Evolutionary conservation across 2,329 filamentous ascomycete species (phyloP).

Genomic region (Calonectria hawksworthii): DNA sequence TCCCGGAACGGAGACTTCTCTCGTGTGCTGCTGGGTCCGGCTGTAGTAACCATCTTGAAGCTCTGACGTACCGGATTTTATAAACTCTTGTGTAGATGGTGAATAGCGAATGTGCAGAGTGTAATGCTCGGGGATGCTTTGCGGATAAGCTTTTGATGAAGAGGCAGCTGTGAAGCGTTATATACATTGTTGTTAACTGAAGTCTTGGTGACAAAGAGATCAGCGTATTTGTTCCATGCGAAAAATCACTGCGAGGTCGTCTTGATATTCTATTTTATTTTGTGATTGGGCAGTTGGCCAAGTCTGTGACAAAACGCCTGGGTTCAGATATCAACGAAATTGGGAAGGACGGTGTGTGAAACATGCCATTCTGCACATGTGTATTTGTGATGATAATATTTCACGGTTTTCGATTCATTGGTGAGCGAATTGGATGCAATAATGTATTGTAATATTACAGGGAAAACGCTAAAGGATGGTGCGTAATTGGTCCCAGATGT

Average conservation of each 20-base stretch:
- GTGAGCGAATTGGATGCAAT: background rate
- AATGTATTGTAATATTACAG: no score
- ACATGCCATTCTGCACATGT: background rate
- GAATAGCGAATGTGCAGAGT: background rate
- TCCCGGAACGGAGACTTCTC: background rate
- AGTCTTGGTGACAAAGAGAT: background rate
- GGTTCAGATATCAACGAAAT: background rate
- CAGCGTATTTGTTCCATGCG: no score
- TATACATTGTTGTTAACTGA: background rate
- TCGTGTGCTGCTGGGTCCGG: background rate
- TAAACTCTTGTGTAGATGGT: background rate
- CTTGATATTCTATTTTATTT: background rate
- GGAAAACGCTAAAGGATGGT: no score
- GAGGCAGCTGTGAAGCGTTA: background rate
- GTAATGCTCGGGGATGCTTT: background rate
- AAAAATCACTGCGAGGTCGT: background rate
- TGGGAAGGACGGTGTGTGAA: background rate
- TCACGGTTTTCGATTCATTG: background rate
- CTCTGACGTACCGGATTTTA: background rate
- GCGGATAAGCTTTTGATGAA: no score
- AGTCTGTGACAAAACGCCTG: background rate
- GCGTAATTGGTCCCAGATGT: no score
- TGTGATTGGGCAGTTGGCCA: background rate
- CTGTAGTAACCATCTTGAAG: background rate
- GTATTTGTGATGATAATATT: background rate